phyloP scores from a whole-genome alignment of 2,329 filamentous ascomycete genomes.

The Pezicula carpinea region DNA sequence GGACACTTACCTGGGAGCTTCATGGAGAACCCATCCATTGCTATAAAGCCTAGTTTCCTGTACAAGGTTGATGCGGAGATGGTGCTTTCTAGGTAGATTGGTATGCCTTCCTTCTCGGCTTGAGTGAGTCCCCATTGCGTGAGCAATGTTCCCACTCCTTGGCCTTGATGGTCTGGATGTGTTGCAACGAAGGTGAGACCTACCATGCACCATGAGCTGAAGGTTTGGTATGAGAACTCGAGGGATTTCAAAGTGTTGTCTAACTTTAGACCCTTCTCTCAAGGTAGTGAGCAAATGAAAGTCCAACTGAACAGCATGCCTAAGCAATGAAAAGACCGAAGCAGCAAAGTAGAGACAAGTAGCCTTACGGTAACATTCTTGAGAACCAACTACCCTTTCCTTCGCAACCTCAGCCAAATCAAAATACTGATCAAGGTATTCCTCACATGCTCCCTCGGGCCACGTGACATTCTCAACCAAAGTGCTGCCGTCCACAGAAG shows the following conservation, averaged over 20 bases:
- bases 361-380: constrained; percentile 23
- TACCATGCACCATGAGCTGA: constrained; percentile 6
- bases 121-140: constrained; percentile 20
- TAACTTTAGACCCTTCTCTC: neutral
- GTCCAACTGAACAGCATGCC: neutral
- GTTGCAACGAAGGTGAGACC: constrained; percentile 23
- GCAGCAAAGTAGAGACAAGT: neutral
- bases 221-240: neutral
- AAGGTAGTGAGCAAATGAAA: neutral
- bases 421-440: constrained; percentile 17
- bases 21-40: constrained; percentile 19
- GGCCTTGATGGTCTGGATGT: constrained; percentile 14
- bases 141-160: constrained; percentile 21
- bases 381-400: constrained; percentile 15
- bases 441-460: constrained; percentile 13
- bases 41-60: constrained; percentile 16
- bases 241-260: neutral
- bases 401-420: constrained; percentile 16
- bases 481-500: constrained; percentile 2
- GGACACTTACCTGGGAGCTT: constrained; percentile 7
- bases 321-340: neutral
- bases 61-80: constrained; percentile 18
- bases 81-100: constrained; percentile 24
- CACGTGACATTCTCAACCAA: constrained; percentile 9
- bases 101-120: constrained; percentile 15